Percentiles rank a stretch among this genome's conserved stretches.
phyloP scores from a whole-genome alignment of 495 filamentous ascomycete species.

The Aspergillus sclerotiicarbonarius region DNA sequence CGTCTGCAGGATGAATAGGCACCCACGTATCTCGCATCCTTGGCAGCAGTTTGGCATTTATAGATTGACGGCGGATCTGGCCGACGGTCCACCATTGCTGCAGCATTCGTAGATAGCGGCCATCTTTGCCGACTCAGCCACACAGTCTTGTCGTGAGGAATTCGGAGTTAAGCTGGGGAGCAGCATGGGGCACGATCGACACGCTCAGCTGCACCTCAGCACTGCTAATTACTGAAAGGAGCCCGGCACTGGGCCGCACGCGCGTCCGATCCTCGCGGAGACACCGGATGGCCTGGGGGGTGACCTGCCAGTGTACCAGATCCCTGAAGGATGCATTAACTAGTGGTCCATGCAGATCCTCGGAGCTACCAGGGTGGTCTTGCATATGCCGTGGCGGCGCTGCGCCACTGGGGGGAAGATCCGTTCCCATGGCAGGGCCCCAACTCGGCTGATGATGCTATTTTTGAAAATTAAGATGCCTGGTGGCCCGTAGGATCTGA shows the following conservation, averaged over 20 bases:
- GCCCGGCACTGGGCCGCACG: not conserved
- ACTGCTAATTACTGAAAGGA: not conserved
- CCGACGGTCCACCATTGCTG: not conserved
- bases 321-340: not conserved
- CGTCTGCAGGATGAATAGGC: conserved; percentile 1
- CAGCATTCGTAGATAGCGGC: not conserved
- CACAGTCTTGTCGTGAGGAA: not conserved
- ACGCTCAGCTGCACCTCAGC: not conserved
- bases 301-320: not conserved
- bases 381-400: conserved; percentile 6
- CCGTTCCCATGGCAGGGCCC: not conserved
- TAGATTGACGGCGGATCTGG: not conserved
- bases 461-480: conserved; percentile 3
- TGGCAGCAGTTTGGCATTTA: not conserved
- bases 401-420: conserved; percentile 12
- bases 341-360: not conserved
- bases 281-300: too few species aligned
- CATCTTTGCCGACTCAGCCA: not conserved
- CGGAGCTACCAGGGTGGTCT: not conserved
- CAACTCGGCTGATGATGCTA: not conserved
- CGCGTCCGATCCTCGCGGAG: too few species aligned
- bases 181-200: not conserved
- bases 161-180: not conserved
- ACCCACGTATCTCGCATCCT: not conserved
- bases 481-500: not conserved